phyloP scores from a whole-genome alignment of 116 monocot genomes.

The Iris pallida region DNA sequence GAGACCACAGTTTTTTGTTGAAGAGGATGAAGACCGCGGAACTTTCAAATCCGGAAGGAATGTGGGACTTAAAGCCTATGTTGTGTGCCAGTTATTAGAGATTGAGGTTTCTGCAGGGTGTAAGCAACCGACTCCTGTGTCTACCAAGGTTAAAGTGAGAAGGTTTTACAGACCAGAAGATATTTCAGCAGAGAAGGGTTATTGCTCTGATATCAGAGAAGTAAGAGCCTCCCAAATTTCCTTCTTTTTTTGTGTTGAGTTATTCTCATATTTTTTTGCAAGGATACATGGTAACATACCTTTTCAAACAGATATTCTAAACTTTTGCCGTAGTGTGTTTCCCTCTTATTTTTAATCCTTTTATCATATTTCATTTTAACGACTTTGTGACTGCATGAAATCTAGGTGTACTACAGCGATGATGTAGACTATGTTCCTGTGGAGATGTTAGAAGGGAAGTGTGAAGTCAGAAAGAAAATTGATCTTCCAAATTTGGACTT shows the following conservation, averaged over 20 bases:
- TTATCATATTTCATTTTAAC: background rate
- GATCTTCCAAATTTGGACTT: slow-evolving; percentile 39
- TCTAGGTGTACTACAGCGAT: slow-evolving; percentile 75
- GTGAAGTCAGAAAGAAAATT: slow-evolving; percentile 42
- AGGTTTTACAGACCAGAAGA: slow-evolving; percentile 92
- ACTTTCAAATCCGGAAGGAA: slow-evolving; percentile 78
- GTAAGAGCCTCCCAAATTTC: slow-evolving; percentile 19
- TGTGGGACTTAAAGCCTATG: slow-evolving; percentile 76
- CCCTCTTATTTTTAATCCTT: background rate
- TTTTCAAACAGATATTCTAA: too few relatives aligned
- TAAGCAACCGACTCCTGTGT: slow-evolving; percentile 32
- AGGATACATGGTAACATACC: too few relatives aligned
- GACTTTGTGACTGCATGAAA: background rate
- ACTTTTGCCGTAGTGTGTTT: background rate
- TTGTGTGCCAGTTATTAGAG: slow-evolving; percentile 63
- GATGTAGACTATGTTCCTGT: slow-evolving; percentile 39
- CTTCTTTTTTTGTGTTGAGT: too few relatives aligned
- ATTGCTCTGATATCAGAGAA: slow-evolving; percentile 81
- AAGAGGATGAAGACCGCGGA: slow-evolving; percentile 33
- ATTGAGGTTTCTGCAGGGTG: slow-evolving; percentile 25
- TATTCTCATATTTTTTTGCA: too few relatives aligned
- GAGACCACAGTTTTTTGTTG: slow-evolving; percentile 49
- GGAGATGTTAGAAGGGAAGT: slow-evolving; percentile 59
- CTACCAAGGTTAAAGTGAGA: slow-evolving; percentile 53
- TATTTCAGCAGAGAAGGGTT: slow-evolving; percentile 65